These are phyloP conservation scores for Candida broadrunensis DNA, from an alignment of 805 yeast species.

Conservation along the genomic window DNA sequence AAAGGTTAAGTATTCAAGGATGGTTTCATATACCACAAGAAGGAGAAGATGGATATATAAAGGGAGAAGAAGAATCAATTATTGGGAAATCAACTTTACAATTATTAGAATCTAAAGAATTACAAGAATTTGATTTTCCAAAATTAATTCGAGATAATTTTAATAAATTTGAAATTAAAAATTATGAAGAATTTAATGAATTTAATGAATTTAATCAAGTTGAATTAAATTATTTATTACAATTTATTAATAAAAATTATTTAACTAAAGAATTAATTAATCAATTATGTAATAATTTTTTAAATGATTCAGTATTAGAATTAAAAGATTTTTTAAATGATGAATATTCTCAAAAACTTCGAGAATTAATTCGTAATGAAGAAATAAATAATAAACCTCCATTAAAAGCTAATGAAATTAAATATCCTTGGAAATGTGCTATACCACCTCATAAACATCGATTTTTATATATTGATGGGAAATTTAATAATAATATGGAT, in stretches of 20 bases:
- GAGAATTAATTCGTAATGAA: slow-evolving; percentile 45
- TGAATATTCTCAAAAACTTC: slow-evolving; percentile 48
- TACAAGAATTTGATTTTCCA: slow-evolving; percentile 81
- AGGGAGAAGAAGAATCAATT: slow-evolving; percentile 78
- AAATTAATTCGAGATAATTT: slow-evolving; percentile 51
- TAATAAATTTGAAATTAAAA: slow-evolving; percentile 34
- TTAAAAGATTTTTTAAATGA: slow-evolving; percentile 60
- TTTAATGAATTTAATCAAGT: slow-evolving; percentile 5
- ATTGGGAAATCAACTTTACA: slow-evolving; percentile 76
- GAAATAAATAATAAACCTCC: slow-evolving; percentile 70
- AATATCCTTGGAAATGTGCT: slow-evolving; percentile 83
- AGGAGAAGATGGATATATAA: slow-evolving; percentile 82
- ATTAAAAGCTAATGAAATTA: slow-evolving; percentile 47
- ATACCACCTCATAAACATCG: slow-evolving; percentile 93
- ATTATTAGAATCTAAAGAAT: slow-evolving; percentile 70
- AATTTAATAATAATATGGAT: slow-evolving; percentile 29
- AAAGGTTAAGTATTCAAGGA: slow-evolving; percentile 90
- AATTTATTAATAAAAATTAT: slow-evolving; percentile 57
- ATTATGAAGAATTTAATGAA: slow-evolving; percentile 18
- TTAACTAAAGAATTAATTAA: slow-evolving; percentile 23
- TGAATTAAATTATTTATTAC: slow-evolving; percentile 49
- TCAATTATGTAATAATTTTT: slow-evolving; percentile 50
- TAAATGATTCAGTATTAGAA: slow-evolving; percentile 67
- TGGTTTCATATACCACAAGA: slow-evolving; percentile 98
- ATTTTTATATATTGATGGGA: slow-evolving; percentile 77